Conservation (phyloP, 2,329 filamentous ascomycete genomes). For the Aspergillus sp. region DNA sequence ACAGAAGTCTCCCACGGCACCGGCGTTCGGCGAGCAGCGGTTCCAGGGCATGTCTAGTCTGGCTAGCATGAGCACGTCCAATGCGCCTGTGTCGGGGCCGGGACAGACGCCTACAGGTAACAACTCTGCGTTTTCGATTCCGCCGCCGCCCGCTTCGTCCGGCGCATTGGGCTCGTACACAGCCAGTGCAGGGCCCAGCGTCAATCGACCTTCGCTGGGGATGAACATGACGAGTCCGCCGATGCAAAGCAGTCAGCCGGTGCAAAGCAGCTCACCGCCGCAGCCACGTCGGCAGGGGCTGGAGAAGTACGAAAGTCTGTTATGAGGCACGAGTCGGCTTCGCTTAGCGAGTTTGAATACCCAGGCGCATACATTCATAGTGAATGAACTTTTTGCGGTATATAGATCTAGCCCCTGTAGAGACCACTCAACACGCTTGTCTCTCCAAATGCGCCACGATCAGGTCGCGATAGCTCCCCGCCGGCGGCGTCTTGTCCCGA, state of each 20-base stretch:
- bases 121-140: conserved; percentile 33
- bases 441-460: conserved; percentile 16
- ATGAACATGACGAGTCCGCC: conserved; percentile 14
- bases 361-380: conserved; percentile 4
- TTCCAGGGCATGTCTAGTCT: too few species aligned
- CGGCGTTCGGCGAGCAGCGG: too few species aligned
- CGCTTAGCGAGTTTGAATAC: conserved; percentile 6
- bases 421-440: too few species aligned
- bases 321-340: conserved; percentile 26
- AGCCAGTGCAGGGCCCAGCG: conserved; percentile 11
- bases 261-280: conserved; percentile 13
- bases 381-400: conserved; percentile 3
- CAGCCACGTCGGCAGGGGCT: conserved; percentile 31
- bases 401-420: too few species aligned
- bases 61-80: conserved; percentile 15
- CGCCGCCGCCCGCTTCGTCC: conserved; percentile 28
- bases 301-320: conserved; percentile 49
- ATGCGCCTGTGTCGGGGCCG: conserved; percentile 8
- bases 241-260: too few species aligned
- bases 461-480: conserved; percentile 16
- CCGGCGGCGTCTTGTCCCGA: conserved; percentile 18
- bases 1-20: conserved; percentile 19
- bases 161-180: conserved; percentile 8
- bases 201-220: conserved; percentile 10
- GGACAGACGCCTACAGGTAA: conserved; percentile 17